Base-by-base conservation (phyloP, 2,329 filamentous ascomycete genomes). In the Phyllosticta citrichinensis region DNA sequence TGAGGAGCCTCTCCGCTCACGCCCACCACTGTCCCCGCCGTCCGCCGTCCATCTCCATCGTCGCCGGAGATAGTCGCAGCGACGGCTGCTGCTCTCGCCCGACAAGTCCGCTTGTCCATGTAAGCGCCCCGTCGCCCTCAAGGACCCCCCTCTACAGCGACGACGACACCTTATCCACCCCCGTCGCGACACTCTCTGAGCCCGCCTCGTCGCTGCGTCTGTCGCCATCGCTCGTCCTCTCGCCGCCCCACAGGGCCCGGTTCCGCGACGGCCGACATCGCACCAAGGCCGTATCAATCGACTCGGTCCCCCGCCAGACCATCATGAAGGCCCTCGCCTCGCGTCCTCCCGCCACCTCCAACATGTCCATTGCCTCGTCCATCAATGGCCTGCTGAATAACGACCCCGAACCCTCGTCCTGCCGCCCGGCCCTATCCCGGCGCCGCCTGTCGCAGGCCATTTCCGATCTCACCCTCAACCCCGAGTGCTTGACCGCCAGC, bases 281-380 rank as follows among this genome's bases (percentile, higher is more conserved):
- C 65, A 74, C 73, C 64, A 71, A 71, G 68, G 71, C 73, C n/a
- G 69, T 66, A 55, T 87, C 86, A 11, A 80, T 83, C 70, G 87
- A 89, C 68, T 80, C 80, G 55, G 79, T 92, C 65, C 88, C 89
- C 12, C 85, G 85, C 64, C 89, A 93, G 75, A 93, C 89, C 61
- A 85, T 91, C 69, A 84, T 92, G 78, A 92, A 94, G 76, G 89
- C 88, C 5, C 76, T 93, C 66, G 87, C 87, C 61, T 91, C 88
- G 24, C 74, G 77, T 47, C 73, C 77, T 19, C 76, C 77, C 14
- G 79, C 83, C 52, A 77, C 81, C 62, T 81, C 81, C 69, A 82
- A 79, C 66, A 67, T 84, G 69, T 82, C 86, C 58, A 81, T 87
- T 70, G 79, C 84, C 56, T 80, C 87, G 22, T 84, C 85, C 27